Conservation (phyloP, 345 rosid genomes). For the Carallia pectinifolia region DNA sequence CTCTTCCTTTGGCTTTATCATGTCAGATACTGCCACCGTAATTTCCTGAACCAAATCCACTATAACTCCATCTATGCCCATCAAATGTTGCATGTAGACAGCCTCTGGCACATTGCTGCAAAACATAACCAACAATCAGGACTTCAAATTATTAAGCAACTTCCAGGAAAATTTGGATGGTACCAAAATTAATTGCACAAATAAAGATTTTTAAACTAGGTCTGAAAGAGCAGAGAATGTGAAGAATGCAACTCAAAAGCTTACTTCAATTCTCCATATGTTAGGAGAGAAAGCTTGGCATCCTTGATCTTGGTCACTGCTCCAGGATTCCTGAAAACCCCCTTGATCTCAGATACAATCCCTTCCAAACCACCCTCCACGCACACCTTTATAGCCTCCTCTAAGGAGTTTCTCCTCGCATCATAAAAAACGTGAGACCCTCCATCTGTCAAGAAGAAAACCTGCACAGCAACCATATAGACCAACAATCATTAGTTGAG, state of each 20-base stretch:
- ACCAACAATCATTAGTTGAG: constrained; percentile 3
- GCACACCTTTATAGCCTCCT: constrained; percentile 78
- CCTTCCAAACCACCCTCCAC: constrained; percentile 75
- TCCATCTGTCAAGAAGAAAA: constrained; percentile 77
- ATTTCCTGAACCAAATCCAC: constrained; percentile 83
- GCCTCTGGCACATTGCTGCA: constrained; percentile 80
- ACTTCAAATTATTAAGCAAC: background rate
- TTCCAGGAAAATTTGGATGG: background rate
- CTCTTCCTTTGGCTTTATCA: constrained; percentile 48
- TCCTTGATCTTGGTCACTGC: constrained; percentile 79
- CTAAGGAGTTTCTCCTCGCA: constrained; percentile 74
- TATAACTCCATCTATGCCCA: constrained; percentile 91
- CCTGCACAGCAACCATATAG: constrained; percentile 34
- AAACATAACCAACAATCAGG: background rate
- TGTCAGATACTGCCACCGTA: constrained; percentile 52
- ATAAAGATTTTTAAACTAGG: too few relatives aligned
- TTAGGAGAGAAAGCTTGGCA: constrained; percentile 69
- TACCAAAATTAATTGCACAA: too few relatives aligned
- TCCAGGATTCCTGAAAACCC: constrained; percentile 67
- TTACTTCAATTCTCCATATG: constrained; percentile 83
- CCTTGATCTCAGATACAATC: constrained; percentile 83
- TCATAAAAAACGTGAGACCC: constrained; percentile 57
- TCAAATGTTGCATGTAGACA: constrained; percentile 82
- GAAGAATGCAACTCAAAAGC: background rate
- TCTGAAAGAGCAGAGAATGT: background rate